Conservation (phyloP, 768 basidiomycete species). For the Lactifluus piperatus region DNA sequence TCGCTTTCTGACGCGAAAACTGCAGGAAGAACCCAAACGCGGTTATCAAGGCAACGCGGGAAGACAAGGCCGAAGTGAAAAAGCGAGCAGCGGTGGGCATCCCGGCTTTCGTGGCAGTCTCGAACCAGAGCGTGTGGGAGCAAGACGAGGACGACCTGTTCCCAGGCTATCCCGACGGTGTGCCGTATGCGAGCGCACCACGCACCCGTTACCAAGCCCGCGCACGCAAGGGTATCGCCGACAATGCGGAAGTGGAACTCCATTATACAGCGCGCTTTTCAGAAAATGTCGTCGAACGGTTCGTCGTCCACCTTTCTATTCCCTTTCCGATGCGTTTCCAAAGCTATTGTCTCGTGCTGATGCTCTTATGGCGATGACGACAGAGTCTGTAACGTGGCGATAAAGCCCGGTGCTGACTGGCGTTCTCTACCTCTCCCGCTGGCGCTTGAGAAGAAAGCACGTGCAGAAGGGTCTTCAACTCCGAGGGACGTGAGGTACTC, state of each 20-base stretch:
- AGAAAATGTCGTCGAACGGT: slow-evolving; percentile 40
- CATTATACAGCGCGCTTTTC: slow-evolving; percentile 48
- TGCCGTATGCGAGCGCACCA: slow-evolving; percentile 37
- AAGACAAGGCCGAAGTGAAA: slow-evolving; percentile 29
- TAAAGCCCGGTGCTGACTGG: slow-evolving; percentile 40
- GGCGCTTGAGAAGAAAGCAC: not conserved
- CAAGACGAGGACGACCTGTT: slow-evolving; percentile 16
- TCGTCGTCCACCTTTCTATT: not conserved
- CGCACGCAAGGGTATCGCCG: slow-evolving; percentile 27
- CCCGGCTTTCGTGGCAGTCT: slow-evolving; percentile 35
- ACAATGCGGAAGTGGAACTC: slow-evolving; percentile 33
- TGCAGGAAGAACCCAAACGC: slow-evolving; percentile 38
- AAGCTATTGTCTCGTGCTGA: not conserved
- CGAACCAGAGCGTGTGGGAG: not conserved
- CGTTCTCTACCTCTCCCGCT: not conserved
- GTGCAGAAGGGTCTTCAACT: too few species aligned
- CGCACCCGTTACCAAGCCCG: slow-evolving; percentile 35
- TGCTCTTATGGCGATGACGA: not conserved
- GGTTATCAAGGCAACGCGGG: slow-evolving; percentile 28
- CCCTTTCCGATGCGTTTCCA: too few species aligned
- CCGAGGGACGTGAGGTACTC: slow-evolving; percentile 34
- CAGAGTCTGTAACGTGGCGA: slow-evolving; percentile 42
- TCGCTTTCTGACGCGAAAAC: not conserved
- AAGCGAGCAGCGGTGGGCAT: slow-evolving; percentile 36
- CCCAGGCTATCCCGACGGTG: slow-evolving; percentile 42